Conservation (phyloP, 2,329 filamentous ascomycete species). For the Phialophora verrucosa region DNA sequence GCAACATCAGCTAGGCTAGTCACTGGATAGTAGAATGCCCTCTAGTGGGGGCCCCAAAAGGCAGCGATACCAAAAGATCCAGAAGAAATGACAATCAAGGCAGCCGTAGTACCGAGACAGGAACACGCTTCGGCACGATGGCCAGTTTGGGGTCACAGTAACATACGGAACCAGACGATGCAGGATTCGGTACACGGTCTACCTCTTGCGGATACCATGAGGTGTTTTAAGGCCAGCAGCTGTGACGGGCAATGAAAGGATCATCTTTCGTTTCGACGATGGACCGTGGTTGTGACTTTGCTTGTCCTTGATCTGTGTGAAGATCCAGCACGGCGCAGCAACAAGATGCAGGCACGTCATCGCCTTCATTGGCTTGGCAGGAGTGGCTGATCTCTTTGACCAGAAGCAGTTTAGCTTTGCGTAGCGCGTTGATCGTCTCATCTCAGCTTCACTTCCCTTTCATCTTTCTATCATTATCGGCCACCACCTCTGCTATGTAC, state of each 20-base stretch:
- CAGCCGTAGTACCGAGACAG: background rate
- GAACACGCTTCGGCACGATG: background rate
- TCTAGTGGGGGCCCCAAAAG: background rate
- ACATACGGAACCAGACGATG: background rate
- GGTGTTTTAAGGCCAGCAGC: too few species aligned
- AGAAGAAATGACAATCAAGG: background rate
- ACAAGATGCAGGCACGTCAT: background rate
- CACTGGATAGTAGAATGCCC: background rate
- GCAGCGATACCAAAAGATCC: background rate
- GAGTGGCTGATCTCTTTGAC: background rate
- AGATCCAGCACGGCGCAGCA: background rate
- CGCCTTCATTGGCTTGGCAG: background rate
- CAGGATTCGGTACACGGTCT: background rate
- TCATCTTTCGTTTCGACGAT: too few species aligned
- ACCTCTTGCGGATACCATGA: too few species aligned
- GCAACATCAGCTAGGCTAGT: background rate
- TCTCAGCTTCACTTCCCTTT: conserved; percentile 5
- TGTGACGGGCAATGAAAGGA: too few species aligned
- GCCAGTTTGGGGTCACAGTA: background rate
- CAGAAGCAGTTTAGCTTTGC: conserved; percentile 3
- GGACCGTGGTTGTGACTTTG: background rate
- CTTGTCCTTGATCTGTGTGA: background rate
- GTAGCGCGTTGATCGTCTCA: background rate
- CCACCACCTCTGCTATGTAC: background rate
- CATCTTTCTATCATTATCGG: background rate